Conservation (phyloP, 805 yeast species). For the Cyberlindnera xylosilytica region DNA sequence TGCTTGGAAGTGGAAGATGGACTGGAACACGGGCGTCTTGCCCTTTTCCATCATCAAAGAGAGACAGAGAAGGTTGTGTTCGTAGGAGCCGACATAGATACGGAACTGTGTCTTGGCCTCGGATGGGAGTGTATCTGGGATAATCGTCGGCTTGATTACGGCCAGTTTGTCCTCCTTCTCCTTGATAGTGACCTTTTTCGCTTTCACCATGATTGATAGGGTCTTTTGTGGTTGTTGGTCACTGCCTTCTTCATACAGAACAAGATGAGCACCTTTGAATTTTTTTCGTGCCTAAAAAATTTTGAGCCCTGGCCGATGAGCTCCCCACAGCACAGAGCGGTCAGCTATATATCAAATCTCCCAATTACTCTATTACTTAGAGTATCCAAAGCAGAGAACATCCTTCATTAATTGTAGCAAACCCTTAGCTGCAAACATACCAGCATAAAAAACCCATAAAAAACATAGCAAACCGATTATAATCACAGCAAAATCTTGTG, state of each 20-base stretch:
- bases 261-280: conserved; percentile 1
- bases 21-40: conserved; percentile 70
- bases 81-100: conserved; percentile 91
- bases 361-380: no score
- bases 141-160: conserved; percentile 25
- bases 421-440: background rate
- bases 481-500: no score
- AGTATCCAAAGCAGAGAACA: background rate
- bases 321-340: no score
- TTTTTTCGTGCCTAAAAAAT: conserved; percentile 1
- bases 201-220: conserved; percentile 8
- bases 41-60: conserved; percentile 60
- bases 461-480: no score
- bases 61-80: conserved; percentile 84
- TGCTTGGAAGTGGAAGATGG: conserved; percentile 94
- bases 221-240: background rate
- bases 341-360: no score
- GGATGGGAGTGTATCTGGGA: conserved; percentile 12
- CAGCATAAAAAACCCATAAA: no score
- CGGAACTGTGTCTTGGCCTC: conserved; percentile 49
- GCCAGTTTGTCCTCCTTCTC: conserved; percentile 10
- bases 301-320: conserved; percentile 3
- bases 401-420: background rate
- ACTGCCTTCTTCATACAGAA: background rate
- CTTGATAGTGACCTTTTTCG: conserved; percentile 11